Evolutionary conservation across 202 grass and related monocot genomes (phyloP).

Genomic region (Zizania palustris): DNA sequence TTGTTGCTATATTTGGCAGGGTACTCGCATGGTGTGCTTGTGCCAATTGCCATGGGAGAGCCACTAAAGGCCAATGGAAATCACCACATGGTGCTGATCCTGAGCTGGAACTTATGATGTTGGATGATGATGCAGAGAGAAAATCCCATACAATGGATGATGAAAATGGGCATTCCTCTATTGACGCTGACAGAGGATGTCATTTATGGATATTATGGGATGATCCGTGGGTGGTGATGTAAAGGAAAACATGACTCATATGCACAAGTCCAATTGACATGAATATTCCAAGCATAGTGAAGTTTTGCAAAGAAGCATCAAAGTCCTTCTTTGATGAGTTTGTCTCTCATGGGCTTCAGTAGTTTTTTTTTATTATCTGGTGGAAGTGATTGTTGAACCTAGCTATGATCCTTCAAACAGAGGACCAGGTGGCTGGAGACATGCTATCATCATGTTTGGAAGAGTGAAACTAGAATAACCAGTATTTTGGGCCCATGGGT

Average conservation of each 20-base stretch:
- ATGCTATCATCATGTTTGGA: conserved; percentile 75
- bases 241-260: conserved; percentile 40
- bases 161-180: conserved; percentile 29
- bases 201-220: conserved; percentile 39
- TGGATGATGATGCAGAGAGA: conserved; percentile 38
- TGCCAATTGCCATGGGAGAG: conserved; percentile 48
- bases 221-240: conserved; percentile 25
- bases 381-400: conserved; percentile 74
- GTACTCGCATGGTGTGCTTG: conserved; percentile 3
- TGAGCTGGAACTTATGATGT: conserved; percentile 39
- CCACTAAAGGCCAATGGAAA: conserved; percentile 25
- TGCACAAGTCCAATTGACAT: conserved; percentile 45
- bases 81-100: conserved; percentile 38
- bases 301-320: conserved; percentile 79
- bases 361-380: conserved; percentile 83
- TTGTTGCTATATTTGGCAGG: conserved; percentile 33
- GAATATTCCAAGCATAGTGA: conserved; percentile 59
- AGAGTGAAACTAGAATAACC: conserved; percentile 64
- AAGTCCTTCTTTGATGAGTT: conserved; percentile 82
- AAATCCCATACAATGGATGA: conserved; percentile 32
- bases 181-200: conserved; percentile 35
- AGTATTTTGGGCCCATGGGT: conserved; percentile 60
- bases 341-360: conserved; percentile 69
- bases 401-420: conserved; percentile 88
- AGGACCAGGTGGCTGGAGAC: conserved; percentile 66